Conservation (phyloP, 345 rosid genomes). For the Salix exigua region DNA sequence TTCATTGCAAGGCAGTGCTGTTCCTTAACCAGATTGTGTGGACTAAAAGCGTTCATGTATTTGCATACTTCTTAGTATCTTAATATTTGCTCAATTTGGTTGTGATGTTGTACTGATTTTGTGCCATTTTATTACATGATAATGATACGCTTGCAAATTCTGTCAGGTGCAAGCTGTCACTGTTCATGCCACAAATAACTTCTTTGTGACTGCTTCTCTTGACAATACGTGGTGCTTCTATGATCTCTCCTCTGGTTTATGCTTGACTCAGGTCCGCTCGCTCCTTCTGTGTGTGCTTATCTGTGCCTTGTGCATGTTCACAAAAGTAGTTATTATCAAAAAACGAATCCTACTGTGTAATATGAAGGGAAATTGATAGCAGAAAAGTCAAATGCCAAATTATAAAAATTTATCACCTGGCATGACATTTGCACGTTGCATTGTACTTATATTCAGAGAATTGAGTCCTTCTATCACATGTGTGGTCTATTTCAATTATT, state of each 20-base stretch:
- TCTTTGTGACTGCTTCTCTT: conserved; percentile 93
- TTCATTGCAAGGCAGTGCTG: background rate
- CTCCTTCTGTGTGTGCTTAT: background rate
- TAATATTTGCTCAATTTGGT: background rate
- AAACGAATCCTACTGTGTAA: too few relatives aligned
- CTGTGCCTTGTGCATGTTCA: background rate
- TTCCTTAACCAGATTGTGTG: background rate
- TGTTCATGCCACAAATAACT: conserved; percentile 89
- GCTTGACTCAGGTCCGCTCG: conserved; percentile 76
- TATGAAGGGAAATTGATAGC: background rate
- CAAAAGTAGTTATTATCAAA: background rate
- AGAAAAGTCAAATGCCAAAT: background rate
- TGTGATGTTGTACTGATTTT: background rate
- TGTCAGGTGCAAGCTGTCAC: conserved; percentile 94
- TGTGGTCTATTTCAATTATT: background rate
- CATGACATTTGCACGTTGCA: background rate
- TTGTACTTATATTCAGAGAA: background rate
- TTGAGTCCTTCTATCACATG: background rate
- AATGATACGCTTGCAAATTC: conserved; percentile 5
- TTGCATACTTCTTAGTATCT: background rate
- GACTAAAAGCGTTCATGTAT: background rate
- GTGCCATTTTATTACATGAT: background rate
- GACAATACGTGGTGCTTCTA: conserved; percentile 95
- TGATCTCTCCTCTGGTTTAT: conserved; percentile 79
- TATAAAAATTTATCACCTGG: background rate